Evolutionary conservation across 2,329 filamentous ascomycete species (phyloP).

Genomic region (Ceratocystis variospora): DNA sequence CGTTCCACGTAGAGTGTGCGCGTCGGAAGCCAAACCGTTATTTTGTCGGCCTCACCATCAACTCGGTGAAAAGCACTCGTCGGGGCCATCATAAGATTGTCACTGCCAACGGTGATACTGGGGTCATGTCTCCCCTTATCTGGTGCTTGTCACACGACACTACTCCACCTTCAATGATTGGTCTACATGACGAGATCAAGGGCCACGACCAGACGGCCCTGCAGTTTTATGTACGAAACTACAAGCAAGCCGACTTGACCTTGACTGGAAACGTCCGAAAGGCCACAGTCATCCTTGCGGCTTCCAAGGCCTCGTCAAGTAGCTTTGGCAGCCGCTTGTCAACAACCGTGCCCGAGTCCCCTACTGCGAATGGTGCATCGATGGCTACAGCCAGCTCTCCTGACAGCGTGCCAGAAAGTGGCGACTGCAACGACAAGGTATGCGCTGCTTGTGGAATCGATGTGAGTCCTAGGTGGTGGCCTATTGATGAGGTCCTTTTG

Average conservation of each 20-base stretch:
- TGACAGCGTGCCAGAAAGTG: slow-evolving; percentile 24
- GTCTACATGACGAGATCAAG: slow-evolving; percentile 12
- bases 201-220: slow-evolving; percentile 51
- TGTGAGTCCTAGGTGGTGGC: slow-evolving; percentile 62
- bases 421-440: slow-evolving; percentile 36
- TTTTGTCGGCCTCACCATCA: slow-evolving; percentile 76
- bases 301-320: slow-evolving; percentile 27
- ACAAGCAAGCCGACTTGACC: slow-evolving; percentile 85
- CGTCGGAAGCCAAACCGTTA: slow-evolving; percentile 56
- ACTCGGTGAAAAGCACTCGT: slow-evolving; percentile 75
- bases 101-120: slow-evolving; percentile 65
- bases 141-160: slow-evolving; percentile 86
- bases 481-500: slow-evolving; percentile 39
- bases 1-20: slow-evolving; percentile 82
- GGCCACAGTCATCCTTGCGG: slow-evolving; percentile 55
- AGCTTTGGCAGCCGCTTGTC: slow-evolving; percentile 41
- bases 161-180: slow-evolving; percentile 39
- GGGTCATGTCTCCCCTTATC: slow-evolving; percentile 68
- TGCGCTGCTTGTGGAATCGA: slow-evolving; percentile 55
- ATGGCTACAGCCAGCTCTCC: neutral
- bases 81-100: slow-evolving; percentile 70
- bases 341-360: slow-evolving; percentile 28
- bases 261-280: slow-evolving; percentile 88
- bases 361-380: slow-evolving; percentile 20
- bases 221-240: slow-evolving; percentile 74